These are phyloP conservation scores for Citrus inodora DNA, from an alignment of 345 rosid genomes.

Conservation along the genomic window DNA sequence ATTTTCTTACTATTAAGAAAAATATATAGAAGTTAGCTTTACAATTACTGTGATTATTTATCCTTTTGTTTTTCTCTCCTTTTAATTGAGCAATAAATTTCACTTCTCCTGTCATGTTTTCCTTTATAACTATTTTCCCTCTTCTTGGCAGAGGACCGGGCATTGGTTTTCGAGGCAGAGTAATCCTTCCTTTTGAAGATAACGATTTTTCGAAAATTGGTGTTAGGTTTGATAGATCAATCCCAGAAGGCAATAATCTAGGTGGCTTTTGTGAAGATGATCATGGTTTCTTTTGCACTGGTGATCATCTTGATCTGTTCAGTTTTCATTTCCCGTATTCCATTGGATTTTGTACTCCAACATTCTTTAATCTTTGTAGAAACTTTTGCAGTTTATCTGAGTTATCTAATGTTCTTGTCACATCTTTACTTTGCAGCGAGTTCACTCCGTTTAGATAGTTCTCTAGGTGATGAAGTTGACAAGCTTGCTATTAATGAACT, in stretches of 20 bases:
- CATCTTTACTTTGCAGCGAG: constrained; percentile 44
- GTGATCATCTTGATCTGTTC: constrained; percentile 30
- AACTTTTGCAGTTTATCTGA: background rate
- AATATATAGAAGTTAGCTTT: background rate
- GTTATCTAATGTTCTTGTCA: background rate
- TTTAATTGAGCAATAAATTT: background rate
- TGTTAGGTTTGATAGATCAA: constrained; percentile 83
- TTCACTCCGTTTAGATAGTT: constrained; percentile 76
- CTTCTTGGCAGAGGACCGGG: constrained; percentile 66
- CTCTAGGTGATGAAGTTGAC: constrained; percentile 80
- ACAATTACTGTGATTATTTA: background rate
- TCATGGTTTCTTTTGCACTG: constrained; percentile 88
- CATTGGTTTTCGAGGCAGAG: constrained; percentile 80
- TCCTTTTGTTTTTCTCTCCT: background rate
- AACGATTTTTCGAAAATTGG: constrained; percentile 86
- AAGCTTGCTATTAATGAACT: constrained; percentile 78
- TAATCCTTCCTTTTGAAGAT: constrained; percentile 87
- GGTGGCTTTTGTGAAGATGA: constrained; percentile 93
- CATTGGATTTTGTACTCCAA: background rate
- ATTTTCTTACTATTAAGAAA: background rate
- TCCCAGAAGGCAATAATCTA: constrained; percentile 88
- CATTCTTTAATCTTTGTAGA: background rate
- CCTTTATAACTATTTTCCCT: background rate
- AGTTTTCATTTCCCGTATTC: background rate
- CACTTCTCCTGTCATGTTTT: background rate